A percentile compares a stretch with the other conserved stretches of the same genome.
Conservation (phyloP, 306 rosid species). For the Urtica urens region DNA sequence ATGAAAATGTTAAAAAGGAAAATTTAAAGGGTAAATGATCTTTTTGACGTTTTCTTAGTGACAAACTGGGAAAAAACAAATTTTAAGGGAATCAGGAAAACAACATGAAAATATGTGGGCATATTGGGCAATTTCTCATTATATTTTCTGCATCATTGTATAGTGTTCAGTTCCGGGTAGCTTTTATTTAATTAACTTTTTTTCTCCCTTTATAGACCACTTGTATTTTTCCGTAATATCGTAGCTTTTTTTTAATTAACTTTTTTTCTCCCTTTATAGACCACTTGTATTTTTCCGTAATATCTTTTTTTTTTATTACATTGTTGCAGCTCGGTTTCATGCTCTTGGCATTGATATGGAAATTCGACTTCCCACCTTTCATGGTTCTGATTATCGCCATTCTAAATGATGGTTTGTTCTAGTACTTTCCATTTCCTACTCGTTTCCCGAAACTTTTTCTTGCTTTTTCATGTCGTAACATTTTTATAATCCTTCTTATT, state of each 20-base stretch:
- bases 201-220: conserved; percentile 6
- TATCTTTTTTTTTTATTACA: conserved; percentile 13
- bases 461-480: background rate
- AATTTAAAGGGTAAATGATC: no score
- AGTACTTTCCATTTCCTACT: conserved; percentile 13
- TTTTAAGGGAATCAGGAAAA: no score
- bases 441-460: background rate
- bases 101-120: no score
- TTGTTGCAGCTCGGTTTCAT: conserved; percentile 91
- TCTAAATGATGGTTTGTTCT: conserved; percentile 82
- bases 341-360: conserved; percentile 92
- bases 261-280: conserved; percentile 3
- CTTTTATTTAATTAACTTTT: background rate
- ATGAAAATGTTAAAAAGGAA: no score
- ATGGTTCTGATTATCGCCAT: conserved; percentile 98
- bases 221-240: conserved; percentile 9
- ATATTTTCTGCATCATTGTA: no score
- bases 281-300: conserved; percentile 11
- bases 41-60: no score
- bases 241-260: background rate
- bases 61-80: no score
- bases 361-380: conserved; percentile 94
- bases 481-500: no score
- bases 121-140: no score
- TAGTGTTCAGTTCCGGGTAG: no score